A percentile compares a stretch with the other conserved stretches of the same genome.
These are phyloP conservation scores for Globisporangium heterothallicum DNA, from an alignment of 352 stramenopile species.

Conservation along the genomic window DNA sequence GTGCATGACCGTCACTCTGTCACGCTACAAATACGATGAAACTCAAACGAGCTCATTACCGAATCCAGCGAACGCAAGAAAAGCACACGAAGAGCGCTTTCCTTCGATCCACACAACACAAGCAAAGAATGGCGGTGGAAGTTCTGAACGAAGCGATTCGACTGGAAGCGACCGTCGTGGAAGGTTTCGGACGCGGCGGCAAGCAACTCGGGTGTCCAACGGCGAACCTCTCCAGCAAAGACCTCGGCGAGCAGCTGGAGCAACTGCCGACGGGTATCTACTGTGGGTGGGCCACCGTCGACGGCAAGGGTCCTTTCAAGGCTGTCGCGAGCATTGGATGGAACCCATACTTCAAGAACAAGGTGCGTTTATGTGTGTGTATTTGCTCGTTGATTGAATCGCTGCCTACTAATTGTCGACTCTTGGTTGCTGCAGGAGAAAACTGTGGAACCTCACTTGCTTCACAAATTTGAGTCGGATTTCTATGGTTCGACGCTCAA, in stretches of 20 bases:
- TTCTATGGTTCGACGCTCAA: conserved; percentile 95
- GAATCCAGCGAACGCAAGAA: no score
- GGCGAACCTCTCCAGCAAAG: conserved; percentile 89
- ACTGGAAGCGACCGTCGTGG: conserved; percentile 88
- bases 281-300: conserved; percentile 90
- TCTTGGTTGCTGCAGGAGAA: conserved; percentile 75
- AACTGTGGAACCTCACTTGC: conserved; percentile 95
- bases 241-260: conserved; percentile 80
- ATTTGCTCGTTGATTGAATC: no score
- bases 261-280: conserved; percentile 90
- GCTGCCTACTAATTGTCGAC: no score
- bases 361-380: conserved; percentile 33
- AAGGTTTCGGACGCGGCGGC: conserved; percentile 91
- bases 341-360: conserved; percentile 93
- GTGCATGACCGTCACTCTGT: no score
- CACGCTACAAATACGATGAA: no score
- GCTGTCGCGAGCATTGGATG: conserved; percentile 96
- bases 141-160: conserved; percentile 56
- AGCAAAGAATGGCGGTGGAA: conserved; percentile 39
- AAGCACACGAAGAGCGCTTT: neutral
- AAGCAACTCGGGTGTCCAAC: conserved; percentile 96
- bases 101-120: neutral
- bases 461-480: conserved; percentile 90
- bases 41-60: no score
- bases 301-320: conserved; percentile 84